Evolutionary conservation across 2,329 filamentous ascomycete genomes (phyloP), one percentile per base, ranked within the genome.

Genomic region (Colletotrichum euphorbiae): DNA sequence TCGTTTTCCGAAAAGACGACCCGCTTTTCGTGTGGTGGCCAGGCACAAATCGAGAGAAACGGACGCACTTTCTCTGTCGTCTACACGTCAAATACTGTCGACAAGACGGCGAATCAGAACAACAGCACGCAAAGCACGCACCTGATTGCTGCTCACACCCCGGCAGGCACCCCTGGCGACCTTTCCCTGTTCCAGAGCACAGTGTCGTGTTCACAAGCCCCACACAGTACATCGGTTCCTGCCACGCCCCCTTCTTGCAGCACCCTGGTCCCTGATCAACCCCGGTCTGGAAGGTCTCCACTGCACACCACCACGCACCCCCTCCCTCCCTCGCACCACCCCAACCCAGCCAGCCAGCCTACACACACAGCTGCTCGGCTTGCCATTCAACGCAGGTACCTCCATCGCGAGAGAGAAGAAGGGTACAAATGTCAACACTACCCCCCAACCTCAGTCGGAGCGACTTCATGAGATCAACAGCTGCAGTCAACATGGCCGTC

Each of bases 361-460:
- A 38, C 21, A 31, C 21, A 31, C 54, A 40, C 72, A 31, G 71
- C 66, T 67, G 70, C 69, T 73, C 71, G 72, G 73, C 75, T 75
- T 74, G 75, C 74, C 76, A 72, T 74, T 76, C 75, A 75, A 79
- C 76, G 78, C 79, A 81, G 80, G 80, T 82, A 81, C 80, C 77
- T 80, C 67, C 68, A 73, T 73, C 68, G 62, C 67, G 69, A 67
- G 70, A 66, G 70, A 72, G 69, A 74, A 73, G 73, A 74, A 79
- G 78, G 76, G 78, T 85, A 86, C 83, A 88, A 90, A 91, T 90
- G 88, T 87, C 88, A 84, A 85, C 84, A 81, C 83, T 85, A 83
- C 83, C 88, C 87, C 88, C 87, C 85, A 85, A 86, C 81, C 80
- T 85, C 48, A 62, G 62, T 67, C 80, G 78, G 75, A 78, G 78